Base-by-base conservation (phyloP, 1,284 basidiomycete species). In the Ganoderma leucocontextum region DNA sequence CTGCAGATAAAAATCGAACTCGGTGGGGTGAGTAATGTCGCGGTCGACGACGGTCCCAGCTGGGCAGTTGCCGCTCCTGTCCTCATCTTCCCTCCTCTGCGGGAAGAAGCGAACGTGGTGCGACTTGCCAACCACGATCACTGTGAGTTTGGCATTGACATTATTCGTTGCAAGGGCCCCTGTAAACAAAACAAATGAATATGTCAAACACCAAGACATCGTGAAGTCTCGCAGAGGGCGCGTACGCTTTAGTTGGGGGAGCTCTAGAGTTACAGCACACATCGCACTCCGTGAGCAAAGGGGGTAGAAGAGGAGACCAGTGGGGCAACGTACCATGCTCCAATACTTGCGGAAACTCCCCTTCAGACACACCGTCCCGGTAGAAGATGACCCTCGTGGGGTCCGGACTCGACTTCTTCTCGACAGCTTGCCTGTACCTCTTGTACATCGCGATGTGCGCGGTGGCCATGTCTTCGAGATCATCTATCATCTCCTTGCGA, bases 321-420 rank as follows among this genome's bases (percentile, higher is more conserved):
- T 22, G 49, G 2, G 4, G 25, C 12, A 19, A 52, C 41, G 15
- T n/a, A 65, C 77, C 90, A 0, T 77, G 60, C 2, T 76, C 70
- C 0, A 78, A 80, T 0, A 89, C 85, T 2, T 74, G 73, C 8
- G 76, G 74, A 62, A 85, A 88, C 69, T 91, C 89, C 0, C 89
- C 89, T 69, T 91, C 90, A 0, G 88, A 90, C 0, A 92, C 81
- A 0, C 90, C 90, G 75, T 91, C 90, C 2, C 90, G 81, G 79
- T 83, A 91, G 67, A 90, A 84, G 0, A 89, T 71, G 3, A 91
- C 47, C 42, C 35, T 49, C 61, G 5, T 57, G 29, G 19, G 38
- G 22, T 62, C 42, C 44, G 55, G 9, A 25, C n/a, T n/a, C n/a
- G 29, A 36, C 25, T 55, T 63, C 49, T 59, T 58, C 39, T 42